These are phyloP conservation scores for Cladosporium phlei DNA, from an alignment of 2,329 filamentous ascomycete genomes.

Conservation along the genomic window DNA sequence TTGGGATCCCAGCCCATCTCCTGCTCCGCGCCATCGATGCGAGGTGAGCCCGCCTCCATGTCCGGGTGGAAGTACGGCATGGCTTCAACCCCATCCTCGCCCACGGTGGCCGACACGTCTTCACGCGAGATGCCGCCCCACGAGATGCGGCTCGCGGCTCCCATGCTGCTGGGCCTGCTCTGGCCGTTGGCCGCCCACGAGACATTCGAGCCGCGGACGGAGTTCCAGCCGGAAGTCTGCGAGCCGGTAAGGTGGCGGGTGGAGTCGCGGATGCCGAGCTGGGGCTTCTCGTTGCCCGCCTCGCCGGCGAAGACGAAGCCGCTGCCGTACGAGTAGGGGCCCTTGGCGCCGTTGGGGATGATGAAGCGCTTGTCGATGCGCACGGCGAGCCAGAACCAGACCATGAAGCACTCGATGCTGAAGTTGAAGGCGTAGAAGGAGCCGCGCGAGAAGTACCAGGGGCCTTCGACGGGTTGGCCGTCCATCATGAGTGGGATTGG, in stretches of 20 bases:
- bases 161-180: conserved; percentile 12
- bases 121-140: conserved; percentile 26
- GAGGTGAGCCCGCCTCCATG: conserved; percentile 9
- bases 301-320: conserved; percentile 23
- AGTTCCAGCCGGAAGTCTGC: conserved; percentile 14
- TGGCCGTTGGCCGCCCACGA: conserved; percentile 13
- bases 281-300: conserved; percentile 26
- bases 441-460: conserved; percentile 66
- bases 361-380: conserved; percentile 73
- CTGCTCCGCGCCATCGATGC: conserved; percentile 19
- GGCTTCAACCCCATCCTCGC: conserved; percentile 27
- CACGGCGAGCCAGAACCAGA: conserved; percentile 60
- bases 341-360: conserved; percentile 64
- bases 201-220: conserved; percentile 9
- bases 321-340: conserved; percentile 34
- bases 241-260: conserved; percentile 22
- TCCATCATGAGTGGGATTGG: conserved; percentile 35
- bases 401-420: conserved; percentile 64
- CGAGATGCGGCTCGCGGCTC: conserved; percentile 19
- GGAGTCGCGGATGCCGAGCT: conserved; percentile 20
- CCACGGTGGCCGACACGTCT: conserved; percentile 20
- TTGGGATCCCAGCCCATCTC: conserved; percentile 30
- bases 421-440: conserved; percentile 81
- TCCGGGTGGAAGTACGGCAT: conserved; percentile 22
- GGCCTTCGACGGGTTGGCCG: conserved; percentile 46